Evolutionary conservation across 345 rosid species (phyloP), one percentile per base, ranked within the genome.

Genomic region (Tarenaya hassleriana): DNA sequence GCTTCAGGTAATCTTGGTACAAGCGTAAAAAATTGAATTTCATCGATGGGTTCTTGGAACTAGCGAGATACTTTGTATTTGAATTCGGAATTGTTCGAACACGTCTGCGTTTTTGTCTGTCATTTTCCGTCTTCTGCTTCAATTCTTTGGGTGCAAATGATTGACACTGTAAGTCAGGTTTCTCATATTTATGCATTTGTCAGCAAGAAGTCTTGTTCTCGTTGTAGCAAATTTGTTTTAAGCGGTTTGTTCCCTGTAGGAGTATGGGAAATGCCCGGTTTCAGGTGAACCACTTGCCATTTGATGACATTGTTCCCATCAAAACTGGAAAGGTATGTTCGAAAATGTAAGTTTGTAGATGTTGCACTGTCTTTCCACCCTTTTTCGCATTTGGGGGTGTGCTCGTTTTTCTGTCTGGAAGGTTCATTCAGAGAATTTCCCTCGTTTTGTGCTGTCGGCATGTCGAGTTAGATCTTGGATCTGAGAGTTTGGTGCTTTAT

Each of bases 191-290:
- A n/a, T n/a, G n/a, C n/a, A 10, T 37, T 27, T 50, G 2, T 27
- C 16, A 34, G 17, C 21, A 18, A 10, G 52, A 17, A 4, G 16
- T 14, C 32, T 34, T 21, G 2, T 41, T 14, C 16, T 34, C 43
- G 45, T 63, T 14, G 53, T 55, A 12, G 27, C 49, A 55, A 38
- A 43, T n/a, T n/a, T n/a, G 29, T 19, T 10, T n/a, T 34, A 6
- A 12, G 4, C 21, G 3, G 48, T 43, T 41, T 19, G 47, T 38
- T 9, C 47, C 51, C 11, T 46, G 47, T 61, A 92, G 98, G 96
- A 85, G 63, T 75, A 72, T 75, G 98, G 90, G 43, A 92, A 83
- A 64, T 92, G 98, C 35, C 98, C 98, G 0, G 60, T 84, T 31
- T 83, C 98, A 0, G 90, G 84, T 38, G 96, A 92, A 34, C 75